Base-by-base conservation (phyloP, 2,329 filamentous ascomycete genomes). In the Scedosporium apiospermum region DNA sequence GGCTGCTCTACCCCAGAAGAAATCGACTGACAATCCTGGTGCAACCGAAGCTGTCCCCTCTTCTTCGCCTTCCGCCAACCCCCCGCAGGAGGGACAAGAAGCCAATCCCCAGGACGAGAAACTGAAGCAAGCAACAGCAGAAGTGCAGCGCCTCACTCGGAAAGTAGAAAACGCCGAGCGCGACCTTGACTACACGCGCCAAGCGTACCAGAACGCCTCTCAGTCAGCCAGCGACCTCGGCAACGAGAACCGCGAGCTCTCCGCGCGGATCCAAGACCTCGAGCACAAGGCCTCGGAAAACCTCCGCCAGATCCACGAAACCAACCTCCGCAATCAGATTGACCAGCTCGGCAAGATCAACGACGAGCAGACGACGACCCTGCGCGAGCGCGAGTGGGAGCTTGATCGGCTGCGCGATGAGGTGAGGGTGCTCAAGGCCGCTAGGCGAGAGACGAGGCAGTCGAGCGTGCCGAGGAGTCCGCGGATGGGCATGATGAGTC, bases 131-230 rank as follows among this genome's bases (percentile, higher is more conserved):
- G 58, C 67, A 2, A 64, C 68, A 21, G 65, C 63, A 14, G 68
- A 69, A 38, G 16, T 60, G 41, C 27, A 65, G 34, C 74, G 72
- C 51, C 67, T 80, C 7, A 75, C 73, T n/a, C 75, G 75, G 4
- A 69, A 79, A 27, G 73, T 78, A 16, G 71, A 74, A 58, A 69
- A 74, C 14, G 72, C 80, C 3, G 77, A 79, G 46, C 73, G 72
- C 62, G 82, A 86, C 3, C 74, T 80, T 27, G 82, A 85, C 1
- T 90, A 86, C 67, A 74, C 79, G 12, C 80, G 83, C 61, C 76
- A 77, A 3, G 75, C 80, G 9, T 90, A 89, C 67, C 86, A 88
- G 67, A 76, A 81, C 23, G 80, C 82, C 1, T 84, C 82, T 7
- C 77, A 78, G 38, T 71, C 75, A 1, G 79, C 78, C 2, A 74